These are phyloP conservation scores for Halophytophthora polymorphica DNA, from an alignment of 352 stramenopile species.

Conservation along the genomic window DNA sequence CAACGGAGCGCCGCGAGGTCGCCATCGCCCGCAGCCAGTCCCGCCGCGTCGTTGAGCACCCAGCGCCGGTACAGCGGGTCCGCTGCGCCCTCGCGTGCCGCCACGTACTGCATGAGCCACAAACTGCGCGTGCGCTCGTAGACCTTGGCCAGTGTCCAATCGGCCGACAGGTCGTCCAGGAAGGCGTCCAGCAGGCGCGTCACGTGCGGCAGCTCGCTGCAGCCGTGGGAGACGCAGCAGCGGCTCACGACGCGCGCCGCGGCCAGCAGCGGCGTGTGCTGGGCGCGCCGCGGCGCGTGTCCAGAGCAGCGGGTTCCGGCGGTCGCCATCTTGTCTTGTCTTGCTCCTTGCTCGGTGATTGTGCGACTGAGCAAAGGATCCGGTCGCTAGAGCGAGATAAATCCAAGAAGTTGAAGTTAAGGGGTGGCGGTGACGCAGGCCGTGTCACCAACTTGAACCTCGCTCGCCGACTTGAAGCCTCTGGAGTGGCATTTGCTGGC, in stretches of 20 bases:
- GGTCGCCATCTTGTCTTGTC: neutral
- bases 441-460: too few relatives aligned
- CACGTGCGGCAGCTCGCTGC: conserved; percentile 12
- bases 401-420: too few relatives aligned
- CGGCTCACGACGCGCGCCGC: conserved; percentile 7
- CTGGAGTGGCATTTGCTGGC: too few relatives aligned
- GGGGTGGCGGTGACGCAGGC: too few relatives aligned
- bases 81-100: conserved; percentile 8
- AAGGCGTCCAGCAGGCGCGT: conserved; percentile 17
- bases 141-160: conserved; percentile 13
- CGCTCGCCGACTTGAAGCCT: too few relatives aligned
- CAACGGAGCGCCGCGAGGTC: conserved; percentile 22
- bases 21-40: conserved; percentile 12
- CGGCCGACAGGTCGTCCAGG: conserved; percentile 16
- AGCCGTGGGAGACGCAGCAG: conserved; percentile 6
- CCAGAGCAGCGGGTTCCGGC: neutral
- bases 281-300: neutral
- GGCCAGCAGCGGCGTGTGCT: conserved; percentile 5
- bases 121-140: conserved; percentile 20
- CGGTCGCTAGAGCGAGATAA: too few relatives aligned
- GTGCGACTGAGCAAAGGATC: too few relatives aligned
- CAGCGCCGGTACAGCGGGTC: conserved; percentile 26
- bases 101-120: conserved; percentile 15
- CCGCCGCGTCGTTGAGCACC: conserved; percentile 20
- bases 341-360: neutral